These are phyloP conservation scores for Lactarius evosmus DNA, from an alignment of 768 basidiomycete species.

Conservation along the genomic window DNA sequence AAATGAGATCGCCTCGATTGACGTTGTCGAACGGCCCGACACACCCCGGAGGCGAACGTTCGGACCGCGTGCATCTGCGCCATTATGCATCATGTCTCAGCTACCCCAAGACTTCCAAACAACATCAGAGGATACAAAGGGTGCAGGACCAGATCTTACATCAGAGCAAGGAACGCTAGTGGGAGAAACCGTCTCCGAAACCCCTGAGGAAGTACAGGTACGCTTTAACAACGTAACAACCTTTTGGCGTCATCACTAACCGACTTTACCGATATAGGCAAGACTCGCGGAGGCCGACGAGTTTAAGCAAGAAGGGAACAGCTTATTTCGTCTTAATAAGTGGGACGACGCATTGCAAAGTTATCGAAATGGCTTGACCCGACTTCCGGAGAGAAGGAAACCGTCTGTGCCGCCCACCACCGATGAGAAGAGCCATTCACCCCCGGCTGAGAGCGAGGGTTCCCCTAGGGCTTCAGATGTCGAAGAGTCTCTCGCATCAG, in stretches of 20 bases:
- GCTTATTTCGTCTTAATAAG: slow-evolving; percentile 56
- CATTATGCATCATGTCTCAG: slow-evolving; percentile 1
- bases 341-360: slow-evolving; percentile 70
- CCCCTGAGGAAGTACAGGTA: slow-evolving; percentile 12
- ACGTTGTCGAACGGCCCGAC: not conserved
- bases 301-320: slow-evolving; percentile 75
- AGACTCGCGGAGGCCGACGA: slow-evolving; percentile 51
- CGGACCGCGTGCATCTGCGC: no score
- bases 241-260: not conserved
- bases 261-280: slow-evolving; percentile 35
- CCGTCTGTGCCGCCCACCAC: slow-evolving; percentile 24
- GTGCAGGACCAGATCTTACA: not conserved
- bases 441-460: slow-evolving; percentile 24
- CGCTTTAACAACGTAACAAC: not conserved
- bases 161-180: not conserved
- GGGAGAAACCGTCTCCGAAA: not conserved
- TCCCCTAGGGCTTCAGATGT: slow-evolving; percentile 29
- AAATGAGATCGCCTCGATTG: no score
- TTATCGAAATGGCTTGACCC: slow-evolving; percentile 67
- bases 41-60: no score
- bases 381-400: slow-evolving; percentile 51
- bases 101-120: not conserved
- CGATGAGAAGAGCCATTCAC: slow-evolving; percentile 29
- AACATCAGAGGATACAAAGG: not conserved
- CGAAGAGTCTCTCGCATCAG: slow-evolving; percentile 24